Evolutionary conservation across 2,329 filamentous ascomycete species (phyloP).

Genomic region (Septoria petroselini): DNA sequence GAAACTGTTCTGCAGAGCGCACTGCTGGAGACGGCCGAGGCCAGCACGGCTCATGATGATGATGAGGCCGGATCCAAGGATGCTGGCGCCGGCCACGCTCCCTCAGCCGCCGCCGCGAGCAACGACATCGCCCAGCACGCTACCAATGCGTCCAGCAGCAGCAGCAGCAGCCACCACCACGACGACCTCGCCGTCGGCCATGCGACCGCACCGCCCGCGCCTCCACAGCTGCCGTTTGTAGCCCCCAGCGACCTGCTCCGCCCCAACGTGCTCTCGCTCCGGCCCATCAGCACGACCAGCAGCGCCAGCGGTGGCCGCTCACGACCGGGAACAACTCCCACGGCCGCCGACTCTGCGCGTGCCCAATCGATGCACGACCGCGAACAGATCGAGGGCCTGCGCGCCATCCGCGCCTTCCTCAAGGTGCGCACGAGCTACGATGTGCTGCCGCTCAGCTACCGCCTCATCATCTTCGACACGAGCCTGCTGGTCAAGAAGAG

Average conservation of each 20-base stretch:
- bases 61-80: background rate
- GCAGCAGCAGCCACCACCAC: too few relatives aligned
- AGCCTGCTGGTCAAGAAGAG: slow-evolving; percentile 95
- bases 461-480: slow-evolving; percentile 93
- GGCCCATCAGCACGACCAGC: slow-evolving; percentile 1
- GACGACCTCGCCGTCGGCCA: background rate
- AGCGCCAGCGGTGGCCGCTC: background rate
- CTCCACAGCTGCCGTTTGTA: slow-evolving; percentile 20
- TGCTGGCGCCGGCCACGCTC: background rate
- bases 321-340: slow-evolving; percentile 5
- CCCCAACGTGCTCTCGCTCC: slow-evolving; percentile 3
- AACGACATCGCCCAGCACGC: too few relatives aligned
- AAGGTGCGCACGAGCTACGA: slow-evolving; percentile 97
- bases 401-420: slow-evolving; percentile 90
- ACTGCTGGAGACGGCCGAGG: background rate
- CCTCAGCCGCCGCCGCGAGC: background rate
- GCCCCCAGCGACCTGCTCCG: slow-evolving; percentile 24
- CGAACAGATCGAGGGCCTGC: slow-evolving; percentile 75
- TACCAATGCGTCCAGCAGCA: too few relatives aligned
- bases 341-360: background rate
- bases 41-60: background rate
- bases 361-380: slow-evolving; percentile 50
- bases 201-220: slow-evolving; percentile 1
- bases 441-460: slow-evolving; percentile 91
- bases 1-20: background rate